Conservation (phyloP, 768 basidiomycete species). For the Tremella mesenterica region DNA sequence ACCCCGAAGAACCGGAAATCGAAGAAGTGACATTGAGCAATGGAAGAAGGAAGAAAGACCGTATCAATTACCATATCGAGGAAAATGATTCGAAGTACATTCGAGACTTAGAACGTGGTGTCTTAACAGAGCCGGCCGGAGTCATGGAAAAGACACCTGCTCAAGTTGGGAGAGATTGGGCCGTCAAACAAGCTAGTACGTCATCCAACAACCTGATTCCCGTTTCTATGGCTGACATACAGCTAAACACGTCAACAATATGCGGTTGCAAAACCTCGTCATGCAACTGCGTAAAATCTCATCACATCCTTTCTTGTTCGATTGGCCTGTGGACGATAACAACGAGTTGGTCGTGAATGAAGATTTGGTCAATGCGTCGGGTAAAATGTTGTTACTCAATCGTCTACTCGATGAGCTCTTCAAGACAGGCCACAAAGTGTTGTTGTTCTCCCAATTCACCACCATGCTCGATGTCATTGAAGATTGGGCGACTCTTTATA, state of each 20-base stretch:
- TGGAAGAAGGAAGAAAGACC: conserved; percentile 24
- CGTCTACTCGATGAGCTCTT: conserved; percentile 77
- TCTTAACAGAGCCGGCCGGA: conserved; percentile 33
- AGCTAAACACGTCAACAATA: conserved; percentile 83
- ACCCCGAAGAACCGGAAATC: conserved; percentile 21
- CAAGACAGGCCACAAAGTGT: conserved; percentile 66
- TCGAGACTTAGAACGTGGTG: conserved; percentile 35
- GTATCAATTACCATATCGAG: conserved; percentile 38
- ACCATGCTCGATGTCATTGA: conserved; percentile 89
- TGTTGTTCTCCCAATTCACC: conserved; percentile 73
- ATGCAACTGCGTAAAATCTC: conserved; percentile 85
- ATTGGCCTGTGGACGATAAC: conserved; percentile 66
- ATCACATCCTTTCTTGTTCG: conserved; percentile 83
- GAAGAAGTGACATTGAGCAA: conserved; percentile 22
- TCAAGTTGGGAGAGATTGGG: conserved; percentile 55
- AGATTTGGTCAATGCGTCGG: conserved; percentile 73
- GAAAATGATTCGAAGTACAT: conserved; percentile 43
- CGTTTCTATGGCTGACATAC: neutral
- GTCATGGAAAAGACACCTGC: conserved; percentile 49
- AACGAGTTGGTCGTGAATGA: conserved; percentile 61
- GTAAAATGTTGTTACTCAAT: conserved; percentile 96
- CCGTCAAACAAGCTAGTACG: conserved; percentile 56
- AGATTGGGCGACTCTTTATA: conserved; percentile 82
- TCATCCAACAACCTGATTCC: conserved; percentile 6
- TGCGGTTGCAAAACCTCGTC: conserved; percentile 85